Conservation (phyloP, 2,329 filamentous ascomycete genomes). For the Tolypocladium inflatum region DNA sequence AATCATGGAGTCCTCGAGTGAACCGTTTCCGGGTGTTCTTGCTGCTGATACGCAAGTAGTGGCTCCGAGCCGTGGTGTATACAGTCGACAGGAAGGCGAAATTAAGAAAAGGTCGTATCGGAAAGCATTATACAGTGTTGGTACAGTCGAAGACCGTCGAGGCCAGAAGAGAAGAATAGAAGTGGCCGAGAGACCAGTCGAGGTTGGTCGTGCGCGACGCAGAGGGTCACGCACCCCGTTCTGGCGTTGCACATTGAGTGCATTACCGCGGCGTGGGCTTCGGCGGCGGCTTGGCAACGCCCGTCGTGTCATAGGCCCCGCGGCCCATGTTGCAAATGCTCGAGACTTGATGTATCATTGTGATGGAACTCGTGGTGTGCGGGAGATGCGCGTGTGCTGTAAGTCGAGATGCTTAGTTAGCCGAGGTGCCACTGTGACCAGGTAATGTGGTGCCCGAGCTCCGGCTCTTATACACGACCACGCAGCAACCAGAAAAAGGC, state of each 20-base stretch:
- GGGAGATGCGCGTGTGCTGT: not conserved
- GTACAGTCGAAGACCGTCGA: conserved; percentile 10
- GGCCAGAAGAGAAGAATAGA: conserved; percentile 10
- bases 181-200: not conserved
- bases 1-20: conserved; percentile 1
- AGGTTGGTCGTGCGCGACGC: not conserved
- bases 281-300: conserved; percentile 36
- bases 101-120: conserved; percentile 5
- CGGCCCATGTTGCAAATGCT: conserved; percentile 36
- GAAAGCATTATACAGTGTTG: conserved; percentile 17
- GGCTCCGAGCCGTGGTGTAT: conserved; percentile 26
- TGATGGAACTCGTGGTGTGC: conserved; percentile 11
- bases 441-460: not conserved
- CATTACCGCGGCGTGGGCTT: conserved; percentile 29
- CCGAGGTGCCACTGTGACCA: not conserved
- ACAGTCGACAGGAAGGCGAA: conserved; percentile 21
- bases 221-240: not conserved
- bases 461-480: conserved; percentile 1
- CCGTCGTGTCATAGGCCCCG: conserved; percentile 43
- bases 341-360: conserved; percentile 25
- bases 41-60: conserved; percentile 28
- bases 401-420: conserved; percentile 1
- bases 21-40: conserved; percentile 14
- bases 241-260: not conserved
- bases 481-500: not conserved